A percentile compares a stretch with the other conserved stretches of the same genome.
Conservation (phyloP, 139 green algal genomes). For the Chlamydomonas asymmetrica region DNA sequence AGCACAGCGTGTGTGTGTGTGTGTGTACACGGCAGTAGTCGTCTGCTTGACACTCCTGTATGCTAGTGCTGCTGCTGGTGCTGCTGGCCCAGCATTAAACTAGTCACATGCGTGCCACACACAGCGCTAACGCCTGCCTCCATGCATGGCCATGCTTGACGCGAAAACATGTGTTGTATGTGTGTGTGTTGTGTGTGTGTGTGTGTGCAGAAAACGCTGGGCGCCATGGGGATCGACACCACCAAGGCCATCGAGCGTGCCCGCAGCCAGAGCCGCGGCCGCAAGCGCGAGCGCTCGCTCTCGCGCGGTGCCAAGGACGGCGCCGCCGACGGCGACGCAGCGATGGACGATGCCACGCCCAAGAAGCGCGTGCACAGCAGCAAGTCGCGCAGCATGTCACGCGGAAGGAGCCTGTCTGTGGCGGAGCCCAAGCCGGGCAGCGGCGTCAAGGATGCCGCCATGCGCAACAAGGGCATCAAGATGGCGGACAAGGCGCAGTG, state of each 20-base stretch:
- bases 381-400: constrained; percentile 84
- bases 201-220: constrained; percentile 51
- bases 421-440: constrained; percentile 43
- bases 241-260: constrained; percentile 67
- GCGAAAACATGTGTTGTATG: no score
- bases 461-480: constrained; percentile 89
- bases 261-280: constrained; percentile 59
- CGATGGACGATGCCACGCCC: constrained; percentile 58
- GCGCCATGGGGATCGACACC: constrained; percentile 86
- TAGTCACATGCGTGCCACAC: no score
- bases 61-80: no score
- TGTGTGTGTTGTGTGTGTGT: no score
- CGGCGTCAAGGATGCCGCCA: constrained; percentile 80
- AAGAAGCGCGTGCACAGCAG: constrained; percentile 85
- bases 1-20: no score
- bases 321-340: constrained; percentile 42
- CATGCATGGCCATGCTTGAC: no score
- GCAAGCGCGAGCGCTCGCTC: constrained; percentile 70
- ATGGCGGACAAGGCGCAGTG: constrained; percentile 83
- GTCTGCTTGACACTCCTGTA: no score
- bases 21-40: no score
- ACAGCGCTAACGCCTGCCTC: no score
- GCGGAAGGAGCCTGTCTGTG: constrained; percentile 68
- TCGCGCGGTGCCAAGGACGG: constrained; percentile 14
- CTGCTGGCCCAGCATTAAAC: no score